phyloP scores from a whole-genome alignment of 768 basidiomycete species.

The Atractiella rhizophila region DNA sequence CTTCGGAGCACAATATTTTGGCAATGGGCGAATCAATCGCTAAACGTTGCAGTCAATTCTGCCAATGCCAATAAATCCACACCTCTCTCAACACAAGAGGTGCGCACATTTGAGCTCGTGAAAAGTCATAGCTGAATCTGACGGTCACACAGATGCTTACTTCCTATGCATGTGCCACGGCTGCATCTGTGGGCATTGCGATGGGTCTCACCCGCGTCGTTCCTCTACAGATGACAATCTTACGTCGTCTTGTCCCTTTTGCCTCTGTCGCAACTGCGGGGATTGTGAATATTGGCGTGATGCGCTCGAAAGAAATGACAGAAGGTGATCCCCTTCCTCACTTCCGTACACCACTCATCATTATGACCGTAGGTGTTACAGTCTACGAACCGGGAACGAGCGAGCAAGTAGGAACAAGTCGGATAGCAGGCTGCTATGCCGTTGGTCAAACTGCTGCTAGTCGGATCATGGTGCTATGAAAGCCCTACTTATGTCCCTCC shows the following conservation, averaged over 20 bases:
- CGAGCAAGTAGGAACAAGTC: slow-evolving; percentile 21
- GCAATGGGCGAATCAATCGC: slow-evolving; percentile 23
- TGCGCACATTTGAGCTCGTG: slow-evolving; percentile 5
- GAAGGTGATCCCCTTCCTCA: slow-evolving; percentile 22
- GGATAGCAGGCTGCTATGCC: slow-evolving; percentile 22
- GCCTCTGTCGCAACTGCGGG: slow-evolving; percentile 24
- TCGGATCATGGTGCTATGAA: slow-evolving; percentile 22
- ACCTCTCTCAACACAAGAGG: slow-evolving; percentile 22
- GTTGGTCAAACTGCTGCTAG: slow-evolving; percentile 23
- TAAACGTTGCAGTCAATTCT: slow-evolving; percentile 24
- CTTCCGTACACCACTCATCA: background rate
- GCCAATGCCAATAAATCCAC: slow-evolving; percentile 25
- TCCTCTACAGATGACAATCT: slow-evolving; percentile 14
- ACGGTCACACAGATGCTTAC: background rate
- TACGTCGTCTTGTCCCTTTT: slow-evolving; percentile 20
- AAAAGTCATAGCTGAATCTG: background rate
- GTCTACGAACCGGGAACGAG: slow-evolving; percentile 6
- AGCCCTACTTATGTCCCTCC: slow-evolving; percentile 25
- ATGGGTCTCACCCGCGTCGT: slow-evolving; percentile 23
- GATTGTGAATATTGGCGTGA: slow-evolving; percentile 22
- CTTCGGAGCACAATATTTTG: slow-evolving; percentile 16
- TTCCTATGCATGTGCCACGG: slow-evolving; percentile 23
- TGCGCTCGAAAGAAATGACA: slow-evolving; percentile 24
- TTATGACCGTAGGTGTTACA: slow-evolving; percentile 7
- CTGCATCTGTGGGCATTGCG: slow-evolving; percentile 23